A percentile compares a stretch with the other conserved stretches of the same genome.
phyloP scores from a whole-genome alignment of 164 flowering plant species.

The Dillenia suffruticosa region DNA sequence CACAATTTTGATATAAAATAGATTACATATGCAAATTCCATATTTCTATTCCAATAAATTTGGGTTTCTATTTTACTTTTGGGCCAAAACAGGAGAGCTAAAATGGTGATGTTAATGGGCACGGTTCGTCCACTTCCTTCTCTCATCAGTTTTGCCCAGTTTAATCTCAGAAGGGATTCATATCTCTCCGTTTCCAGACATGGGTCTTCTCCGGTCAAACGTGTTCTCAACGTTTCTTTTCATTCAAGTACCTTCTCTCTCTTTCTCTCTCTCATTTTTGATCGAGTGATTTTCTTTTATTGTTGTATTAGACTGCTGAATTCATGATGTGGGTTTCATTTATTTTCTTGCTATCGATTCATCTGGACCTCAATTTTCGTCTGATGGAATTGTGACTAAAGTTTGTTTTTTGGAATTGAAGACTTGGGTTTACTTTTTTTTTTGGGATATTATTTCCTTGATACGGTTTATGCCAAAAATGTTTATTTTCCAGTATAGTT shows the following conservation, averaged over 20 bases:
- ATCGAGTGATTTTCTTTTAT: neutral
- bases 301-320: neutral
- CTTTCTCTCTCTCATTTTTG: neutral
- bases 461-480: too few species aligned
- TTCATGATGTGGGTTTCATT: neutral
- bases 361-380: neutral
- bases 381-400: too few species aligned
- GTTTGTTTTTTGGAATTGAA: too few species aligned
- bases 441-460: too few species aligned
- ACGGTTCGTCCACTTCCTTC: constrained; percentile 22
- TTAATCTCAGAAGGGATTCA: constrained; percentile 15
- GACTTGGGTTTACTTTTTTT: too few species aligned
- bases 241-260: constrained; percentile 27
- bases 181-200: constrained; percentile 12
- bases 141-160: constrained; percentile 11
- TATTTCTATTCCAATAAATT: too few species aligned
- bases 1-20: too few species aligned
- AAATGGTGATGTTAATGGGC: constrained; percentile 7
- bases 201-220: constrained; percentile 26
- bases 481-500: too few species aligned
- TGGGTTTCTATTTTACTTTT: too few species aligned
- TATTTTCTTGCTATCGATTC: neutral
- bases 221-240: constrained; percentile 27
- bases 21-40: too few species aligned
- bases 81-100: too few species aligned